Base-by-base conservation (phyloP, 73 alveolate genomes). In the Paramecium tetraurelia region DNA sequence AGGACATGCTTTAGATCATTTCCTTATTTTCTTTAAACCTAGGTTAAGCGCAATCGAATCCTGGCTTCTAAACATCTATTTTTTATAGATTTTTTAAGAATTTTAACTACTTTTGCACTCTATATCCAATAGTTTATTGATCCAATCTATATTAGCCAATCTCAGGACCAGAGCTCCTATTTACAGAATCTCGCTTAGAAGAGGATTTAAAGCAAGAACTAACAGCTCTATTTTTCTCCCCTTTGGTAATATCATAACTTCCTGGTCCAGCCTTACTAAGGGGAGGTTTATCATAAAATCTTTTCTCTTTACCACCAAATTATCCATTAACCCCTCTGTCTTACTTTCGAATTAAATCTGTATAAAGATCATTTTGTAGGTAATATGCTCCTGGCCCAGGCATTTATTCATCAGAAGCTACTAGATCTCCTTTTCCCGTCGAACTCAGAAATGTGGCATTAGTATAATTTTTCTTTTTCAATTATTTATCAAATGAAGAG, bases 401-500 rank as follows among this genome's bases (percentile, higher is more conserved):
- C 20, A 43, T 18, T 40, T 44, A 24, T 20, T 44, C 90, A n/a
- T 24, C 10, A 0, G 69, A 9, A 3, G 5, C 5, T 24, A 22
- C 9, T 46, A 22, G 7, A 80, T 46, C 50, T 0, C 48, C 90
- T 41, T 80, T 80, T 4, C 35, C 33, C 5, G 90, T 38, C 20
- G 76, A 40, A 46, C 90, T 80, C 24, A 80, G 7, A 80, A 80
- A 80, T 10, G 90, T 80, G 46, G 90, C 90, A 48, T 80, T 80
- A 18, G 75, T 48, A 80, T 14, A 80, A 44, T 80, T 80, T 63
- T 80, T 80, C 29, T 44, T 44, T 46, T 46, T 80, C 7, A 24
- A 4, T 10, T 22, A 40, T 20, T 21, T 11, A 80, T 44, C 90
- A 80, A 80, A 80, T 31, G 76, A 80, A 22, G 70, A 22, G 16